Conservation (phyloP, 768 basidiomycete genomes). For the Termitomyces sp. region DNA sequence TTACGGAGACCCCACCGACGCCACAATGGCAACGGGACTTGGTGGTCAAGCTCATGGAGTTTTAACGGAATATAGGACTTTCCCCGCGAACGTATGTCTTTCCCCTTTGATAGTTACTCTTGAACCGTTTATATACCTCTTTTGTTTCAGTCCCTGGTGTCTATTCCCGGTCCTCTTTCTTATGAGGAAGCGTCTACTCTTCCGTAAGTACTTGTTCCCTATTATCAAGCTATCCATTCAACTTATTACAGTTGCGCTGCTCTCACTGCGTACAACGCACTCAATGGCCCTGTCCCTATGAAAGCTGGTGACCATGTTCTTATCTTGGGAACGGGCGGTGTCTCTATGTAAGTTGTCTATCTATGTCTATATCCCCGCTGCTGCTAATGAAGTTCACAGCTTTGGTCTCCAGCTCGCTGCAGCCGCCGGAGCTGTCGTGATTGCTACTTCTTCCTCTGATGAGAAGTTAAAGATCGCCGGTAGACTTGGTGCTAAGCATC, state of each 20-base stretch:
- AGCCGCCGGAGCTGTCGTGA: conserved; percentile 61
- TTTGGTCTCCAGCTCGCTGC: conserved; percentile 62
- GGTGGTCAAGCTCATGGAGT: conserved; percentile 53
- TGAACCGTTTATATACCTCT: not conserved
- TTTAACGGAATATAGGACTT: conserved; percentile 51
- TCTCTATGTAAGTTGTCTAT: conserved; percentile 41
- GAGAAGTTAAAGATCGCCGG: conserved; percentile 54
- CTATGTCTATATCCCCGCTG: not conserved
- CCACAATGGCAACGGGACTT: conserved; percentile 34
- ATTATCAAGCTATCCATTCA: not conserved
- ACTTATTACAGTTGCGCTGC: conserved; percentile 46
- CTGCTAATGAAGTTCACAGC: conserved; percentile 23
- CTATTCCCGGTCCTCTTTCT: conserved; percentile 53
- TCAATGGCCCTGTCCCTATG: conserved; percentile 47
- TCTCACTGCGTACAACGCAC: conserved; percentile 62
- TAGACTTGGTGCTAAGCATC: conserved; percentile 49
- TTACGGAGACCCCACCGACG: conserved; percentile 38
- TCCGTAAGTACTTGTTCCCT: conserved; percentile 33
- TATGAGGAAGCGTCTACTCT: conserved; percentile 67
- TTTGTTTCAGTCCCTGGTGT: conserved; percentile 44
- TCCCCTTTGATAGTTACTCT: not conserved
- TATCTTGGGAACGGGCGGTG: conserved; percentile 55
- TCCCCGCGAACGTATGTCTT: conserved; percentile 39
- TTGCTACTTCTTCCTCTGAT: conserved; percentile 67
- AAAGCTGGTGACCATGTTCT: conserved; percentile 61